These are phyloP conservation scores for Talaromyces sp. DNA, from an alignment of 2,329 filamentous ascomycete genomes.

Conservation along the genomic window DNA sequence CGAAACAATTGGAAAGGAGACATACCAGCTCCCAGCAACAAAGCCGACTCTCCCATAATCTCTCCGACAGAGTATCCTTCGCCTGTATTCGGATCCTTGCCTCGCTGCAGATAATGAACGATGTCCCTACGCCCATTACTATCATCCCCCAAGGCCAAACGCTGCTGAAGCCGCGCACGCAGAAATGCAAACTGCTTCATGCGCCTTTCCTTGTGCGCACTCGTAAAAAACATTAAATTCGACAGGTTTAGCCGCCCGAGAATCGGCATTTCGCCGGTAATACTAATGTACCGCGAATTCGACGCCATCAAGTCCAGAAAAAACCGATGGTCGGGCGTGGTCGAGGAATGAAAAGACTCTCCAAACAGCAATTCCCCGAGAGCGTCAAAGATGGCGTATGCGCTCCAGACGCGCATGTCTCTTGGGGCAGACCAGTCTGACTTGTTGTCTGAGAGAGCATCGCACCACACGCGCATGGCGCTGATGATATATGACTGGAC, in stretches of 20 bases:
- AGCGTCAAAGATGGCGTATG: background rate
- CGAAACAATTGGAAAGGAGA: background rate
- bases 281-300: background rate
- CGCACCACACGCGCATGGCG: background rate
- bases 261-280: background rate
- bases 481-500: background rate
- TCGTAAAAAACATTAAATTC: background rate
- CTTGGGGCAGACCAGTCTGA: background rate
- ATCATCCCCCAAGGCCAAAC: background rate
- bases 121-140: background rate
- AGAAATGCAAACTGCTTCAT: background rate
- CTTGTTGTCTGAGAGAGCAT: background rate
- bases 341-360: background rate
- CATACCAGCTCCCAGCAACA: background rate
- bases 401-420: background rate
- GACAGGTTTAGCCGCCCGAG: background rate
- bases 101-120: background rate
- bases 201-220: background rate
- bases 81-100: background rate
- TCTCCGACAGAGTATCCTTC: background rate
- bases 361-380: background rate
- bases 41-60: background rate
- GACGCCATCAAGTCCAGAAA: background rate
- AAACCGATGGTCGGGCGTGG: background rate
- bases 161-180: background rate